These are phyloP conservation scores for Vitrella brassicaformis DNA, from an alignment of 73 alveolate genomes.

Conservation along the genomic window DNA sequence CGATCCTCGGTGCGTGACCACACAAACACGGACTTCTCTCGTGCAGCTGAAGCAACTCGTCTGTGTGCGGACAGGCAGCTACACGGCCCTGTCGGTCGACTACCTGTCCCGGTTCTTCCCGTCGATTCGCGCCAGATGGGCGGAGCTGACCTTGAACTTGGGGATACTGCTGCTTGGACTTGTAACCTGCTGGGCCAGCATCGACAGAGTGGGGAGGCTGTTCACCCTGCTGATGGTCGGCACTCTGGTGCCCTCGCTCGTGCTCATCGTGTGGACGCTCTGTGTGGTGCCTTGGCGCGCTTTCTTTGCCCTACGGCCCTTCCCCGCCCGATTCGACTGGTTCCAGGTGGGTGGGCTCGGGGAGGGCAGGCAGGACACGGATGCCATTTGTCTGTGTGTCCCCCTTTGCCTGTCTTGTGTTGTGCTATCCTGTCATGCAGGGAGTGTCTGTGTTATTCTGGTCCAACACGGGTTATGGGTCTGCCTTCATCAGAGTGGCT, in stretches of 20 bases:
- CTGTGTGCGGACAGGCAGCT: too few relatives aligned
- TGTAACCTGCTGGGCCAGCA: not conserved
- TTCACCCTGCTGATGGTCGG: not conserved
- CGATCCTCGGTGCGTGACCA: too few relatives aligned
- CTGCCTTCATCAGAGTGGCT: not conserved
- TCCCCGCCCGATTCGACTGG: not conserved
- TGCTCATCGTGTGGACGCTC: not conserved
- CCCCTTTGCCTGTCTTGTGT: not conserved
- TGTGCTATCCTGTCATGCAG: not conserved
- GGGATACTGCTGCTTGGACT: not conserved
- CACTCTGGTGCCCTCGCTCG: not conserved
- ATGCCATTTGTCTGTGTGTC: not conserved
- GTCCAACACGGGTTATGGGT: not conserved
- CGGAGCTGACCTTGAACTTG: not conserved
- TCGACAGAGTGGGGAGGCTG: not conserved
- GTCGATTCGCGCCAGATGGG: not conserved
- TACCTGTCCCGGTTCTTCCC: not conserved
- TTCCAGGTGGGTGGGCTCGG: not conserved
- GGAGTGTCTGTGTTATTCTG: not conserved
- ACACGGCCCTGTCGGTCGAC: not conserved
- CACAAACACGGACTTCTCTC: too few relatives aligned
- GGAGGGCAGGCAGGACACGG: not conserved
- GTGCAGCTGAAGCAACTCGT: too few relatives aligned
- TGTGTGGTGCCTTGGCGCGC: not conserved
- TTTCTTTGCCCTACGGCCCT: not conserved